Percentiles rank a stretch among this genome's conserved stretches.
phyloP scores from a whole-genome alignment of 2,329 filamentous ascomycete species.

The Colletotrichum spinosum region DNA sequence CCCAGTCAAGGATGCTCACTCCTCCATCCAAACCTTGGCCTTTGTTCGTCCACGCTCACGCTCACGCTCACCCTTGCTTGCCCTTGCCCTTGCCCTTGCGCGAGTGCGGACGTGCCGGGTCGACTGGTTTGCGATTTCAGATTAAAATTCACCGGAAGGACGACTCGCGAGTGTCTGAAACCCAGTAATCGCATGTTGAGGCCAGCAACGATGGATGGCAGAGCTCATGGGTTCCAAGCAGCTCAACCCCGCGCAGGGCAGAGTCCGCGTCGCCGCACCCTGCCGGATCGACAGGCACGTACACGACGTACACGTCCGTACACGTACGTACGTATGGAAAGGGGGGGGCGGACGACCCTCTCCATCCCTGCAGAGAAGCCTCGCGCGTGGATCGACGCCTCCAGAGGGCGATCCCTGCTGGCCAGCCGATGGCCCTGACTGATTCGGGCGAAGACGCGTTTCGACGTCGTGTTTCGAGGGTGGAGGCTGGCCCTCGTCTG shows the following conservation, averaged over 20 bases:
- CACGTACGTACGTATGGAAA: no score
- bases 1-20: constrained; percentile 13
- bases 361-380: no score
- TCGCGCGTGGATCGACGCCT: background rate
- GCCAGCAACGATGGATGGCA: background rate
- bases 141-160: constrained; percentile 30
- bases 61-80: no score
- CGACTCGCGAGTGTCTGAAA: constrained; percentile 32
- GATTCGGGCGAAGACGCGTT: constrained; percentile 17
- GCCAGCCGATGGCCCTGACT: no score
- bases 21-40: constrained; percentile 23
- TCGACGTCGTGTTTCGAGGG: constrained; percentile 18
- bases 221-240: constrained; percentile 8
- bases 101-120: background rate
- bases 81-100: no score
- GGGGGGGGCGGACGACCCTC: no score
- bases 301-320: background rate
- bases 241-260: background rate
- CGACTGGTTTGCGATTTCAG: constrained; percentile 8
- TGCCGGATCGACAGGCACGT: constrained; percentile 18
- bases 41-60: constrained; percentile 1
- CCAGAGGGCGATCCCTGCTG: constrained; percentile 10
- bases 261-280: background rate
- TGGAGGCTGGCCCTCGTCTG: constrained; percentile 10
- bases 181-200: constrained; percentile 8